phyloP scores from a whole-genome alignment of 208 protist genomes.

The Acanthamoeba lenticulata region DNA sequence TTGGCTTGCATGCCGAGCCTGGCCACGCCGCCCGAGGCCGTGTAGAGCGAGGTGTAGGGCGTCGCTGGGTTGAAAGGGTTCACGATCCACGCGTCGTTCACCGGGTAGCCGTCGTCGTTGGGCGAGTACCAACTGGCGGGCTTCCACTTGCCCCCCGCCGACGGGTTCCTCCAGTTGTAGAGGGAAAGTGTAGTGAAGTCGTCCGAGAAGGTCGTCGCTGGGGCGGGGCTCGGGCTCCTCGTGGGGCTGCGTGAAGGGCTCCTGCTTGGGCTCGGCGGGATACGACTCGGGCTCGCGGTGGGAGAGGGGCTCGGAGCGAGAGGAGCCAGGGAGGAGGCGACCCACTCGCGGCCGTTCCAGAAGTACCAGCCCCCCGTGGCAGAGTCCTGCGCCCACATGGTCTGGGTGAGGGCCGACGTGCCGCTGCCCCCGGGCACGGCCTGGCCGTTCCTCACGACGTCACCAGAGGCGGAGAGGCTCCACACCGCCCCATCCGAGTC shows the following conservation, averaged over 20 bases:
- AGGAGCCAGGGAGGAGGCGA: neutral
- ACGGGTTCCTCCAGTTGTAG: slow-evolving; percentile 9
- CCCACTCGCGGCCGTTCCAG: slow-evolving; percentile 6
- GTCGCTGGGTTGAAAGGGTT: slow-evolving; percentile 38
- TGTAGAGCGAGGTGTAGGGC: slow-evolving; percentile 12
- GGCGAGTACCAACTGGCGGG: slow-evolving; percentile 24
- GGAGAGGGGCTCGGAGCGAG: neutral
- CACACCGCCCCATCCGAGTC: neutral
- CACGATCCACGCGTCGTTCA: neutral
- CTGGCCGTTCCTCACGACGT: neutral
- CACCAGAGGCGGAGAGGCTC: neutral
- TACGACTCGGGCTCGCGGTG: neutral
- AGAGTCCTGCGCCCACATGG: neutral
- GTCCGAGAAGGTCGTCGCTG: neutral
- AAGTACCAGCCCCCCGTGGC: neutral
- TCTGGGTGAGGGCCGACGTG: neutral
- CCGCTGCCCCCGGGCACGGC: slow-evolving; percentile 10
- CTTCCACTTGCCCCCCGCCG: neutral
- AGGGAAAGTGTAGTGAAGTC: neutral
- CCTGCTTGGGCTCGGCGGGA: neutral
- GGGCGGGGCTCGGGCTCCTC: neutral
- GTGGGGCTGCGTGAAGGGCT: neutral
- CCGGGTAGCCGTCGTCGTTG: slow-evolving; percentile 25
- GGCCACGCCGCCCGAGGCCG: neutral
- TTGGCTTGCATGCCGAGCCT: neutral